Evolutionary conservation across 2,329 filamentous ascomycete genomes (phyloP).

Genomic region (Scorias spongiosa): DNA sequence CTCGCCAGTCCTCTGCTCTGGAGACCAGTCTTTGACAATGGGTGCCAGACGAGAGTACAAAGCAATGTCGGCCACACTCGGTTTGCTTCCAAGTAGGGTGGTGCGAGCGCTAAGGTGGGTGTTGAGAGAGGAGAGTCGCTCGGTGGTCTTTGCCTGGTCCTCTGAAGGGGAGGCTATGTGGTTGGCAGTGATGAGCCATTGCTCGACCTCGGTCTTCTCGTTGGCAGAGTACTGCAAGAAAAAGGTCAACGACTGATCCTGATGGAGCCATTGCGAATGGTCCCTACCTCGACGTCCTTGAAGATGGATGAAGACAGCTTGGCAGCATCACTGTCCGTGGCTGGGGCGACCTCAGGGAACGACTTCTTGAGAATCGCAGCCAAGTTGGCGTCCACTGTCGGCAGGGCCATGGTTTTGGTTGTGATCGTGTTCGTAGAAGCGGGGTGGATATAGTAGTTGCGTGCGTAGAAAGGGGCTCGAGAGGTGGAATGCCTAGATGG

Average conservation of each 20-base stretch:
- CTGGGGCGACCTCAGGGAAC: constrained; percentile 17
- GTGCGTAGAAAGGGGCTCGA: too few species aligned
- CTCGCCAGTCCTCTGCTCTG: constrained; percentile 80
- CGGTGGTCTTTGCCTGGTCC: constrained; percentile 40
- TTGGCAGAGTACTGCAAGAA: constrained; percentile 49
- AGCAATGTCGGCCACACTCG: constrained; percentile 72
- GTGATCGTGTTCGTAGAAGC: too few species aligned
- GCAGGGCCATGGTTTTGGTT: constrained; percentile 14
- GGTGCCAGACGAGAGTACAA: constrained; percentile 68
- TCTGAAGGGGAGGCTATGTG: constrained; percentile 48
- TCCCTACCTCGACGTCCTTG: constrained; percentile 15
- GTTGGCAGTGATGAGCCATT: constrained; percentile 70
- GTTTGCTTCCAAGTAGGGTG: constrained; percentile 78
- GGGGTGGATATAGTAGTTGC: too few species aligned
- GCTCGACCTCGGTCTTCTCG: constrained; percentile 75
- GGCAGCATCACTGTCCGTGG: constrained; percentile 16
- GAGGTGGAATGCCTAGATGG: too few species aligned
- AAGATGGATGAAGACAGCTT: constrained; percentile 22
- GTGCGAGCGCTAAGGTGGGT: constrained; percentile 75
- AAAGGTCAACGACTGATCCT: neutral
- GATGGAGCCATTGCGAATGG: neutral
- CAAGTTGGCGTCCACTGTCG: constrained; percentile 17
- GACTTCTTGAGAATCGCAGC: constrained; percentile 16
- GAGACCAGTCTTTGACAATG: constrained; percentile 60
- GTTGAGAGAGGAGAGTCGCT: constrained; percentile 68